Conservation (phyloP, 805 yeast species). For the Saccharomycodes ludwigii region DNA sequence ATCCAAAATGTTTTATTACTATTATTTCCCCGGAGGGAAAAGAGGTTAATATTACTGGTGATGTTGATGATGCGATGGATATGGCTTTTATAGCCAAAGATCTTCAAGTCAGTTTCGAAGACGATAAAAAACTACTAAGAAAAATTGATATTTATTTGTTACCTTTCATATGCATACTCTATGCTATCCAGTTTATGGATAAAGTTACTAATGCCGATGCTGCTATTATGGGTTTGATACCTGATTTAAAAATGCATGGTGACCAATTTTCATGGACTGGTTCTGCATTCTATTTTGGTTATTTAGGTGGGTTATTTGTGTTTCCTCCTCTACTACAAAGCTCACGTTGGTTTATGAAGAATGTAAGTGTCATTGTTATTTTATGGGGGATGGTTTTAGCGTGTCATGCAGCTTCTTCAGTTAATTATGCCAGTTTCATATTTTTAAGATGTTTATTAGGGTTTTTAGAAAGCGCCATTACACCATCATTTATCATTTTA, state of each 20-base stretch:
- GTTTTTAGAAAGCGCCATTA: constrained; percentile 37
- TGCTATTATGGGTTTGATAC: constrained; percentile 38
- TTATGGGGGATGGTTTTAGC: constrained; percentile 51
- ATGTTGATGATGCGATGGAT: constrained; percentile 36
- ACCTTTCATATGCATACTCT: constrained; percentile 37
- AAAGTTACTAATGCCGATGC: constrained; percentile 41
- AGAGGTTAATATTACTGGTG: constrained; percentile 21
- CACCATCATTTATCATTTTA: constrained; percentile 44
- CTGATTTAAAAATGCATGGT: constrained; percentile 32
- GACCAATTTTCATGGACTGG: constrained; percentile 41
- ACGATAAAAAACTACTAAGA: constrained; percentile 26
- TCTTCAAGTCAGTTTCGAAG: constrained; percentile 21
- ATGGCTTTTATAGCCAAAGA: constrained; percentile 25
- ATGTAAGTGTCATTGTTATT: constrained; percentile 35
- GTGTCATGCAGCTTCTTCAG: constrained; percentile 37
- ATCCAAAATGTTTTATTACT: constrained; percentile 6
- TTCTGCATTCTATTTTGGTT: constrained; percentile 55
- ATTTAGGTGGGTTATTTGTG: constrained; percentile 27
- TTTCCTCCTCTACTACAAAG: constrained; percentile 37
- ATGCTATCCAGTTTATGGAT: constrained; percentile 48
- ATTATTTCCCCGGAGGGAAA: constrained; percentile 16
- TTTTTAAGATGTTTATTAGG: constrained; percentile 40
- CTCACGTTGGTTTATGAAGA: constrained; percentile 40
- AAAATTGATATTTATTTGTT: constrained; percentile 40
- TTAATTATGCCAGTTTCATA: constrained; percentile 32